Percentiles rank a stretch among this genome's conserved stretches.
Evolutionary conservation across 108 stramenopile genomes (phyloP).

Genomic region (Skeletonema marinoi): DNA sequence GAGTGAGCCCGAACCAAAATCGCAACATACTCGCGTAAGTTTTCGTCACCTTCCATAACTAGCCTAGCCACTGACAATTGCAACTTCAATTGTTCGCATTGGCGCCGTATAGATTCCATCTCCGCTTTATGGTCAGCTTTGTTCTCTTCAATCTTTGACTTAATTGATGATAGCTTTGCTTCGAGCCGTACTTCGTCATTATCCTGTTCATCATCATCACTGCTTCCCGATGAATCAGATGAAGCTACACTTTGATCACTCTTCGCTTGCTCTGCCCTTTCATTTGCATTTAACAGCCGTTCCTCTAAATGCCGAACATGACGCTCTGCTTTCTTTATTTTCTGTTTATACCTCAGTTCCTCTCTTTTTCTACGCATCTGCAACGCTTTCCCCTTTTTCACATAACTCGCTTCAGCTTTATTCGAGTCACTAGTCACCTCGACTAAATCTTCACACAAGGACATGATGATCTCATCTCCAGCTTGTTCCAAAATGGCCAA

Average conservation of each 20-base stretch:
- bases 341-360: conserved; percentile 16
- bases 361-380: conserved; percentile 27
- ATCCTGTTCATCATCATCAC: conserved; percentile 35
- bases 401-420: conserved; percentile 44
- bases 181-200: conserved; percentile 44
- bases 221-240: conserved; percentile 19
- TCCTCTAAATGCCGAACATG: conserved; percentile 33
- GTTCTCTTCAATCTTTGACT: conserved; percentile 42
- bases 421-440: conserved; percentile 44
- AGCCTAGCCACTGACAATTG: conserved; percentile 40
- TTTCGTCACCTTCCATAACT: conserved; percentile 56
- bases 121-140: conserved; percentile 34
- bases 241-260: conserved; percentile 7
- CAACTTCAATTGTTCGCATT: conserved; percentile 50
- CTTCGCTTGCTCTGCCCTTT: not conserved
- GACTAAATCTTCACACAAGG: conserved; percentile 46
- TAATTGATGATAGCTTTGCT: conserved; percentile 35
- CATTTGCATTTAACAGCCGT: conserved; percentile 16
- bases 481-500: conserved; percentile 42
- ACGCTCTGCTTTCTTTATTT: conserved; percentile 29
- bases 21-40: conserved; percentile 44
- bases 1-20: conserved; percentile 31
- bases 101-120: conserved; percentile 43
- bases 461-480: conserved; percentile 52
- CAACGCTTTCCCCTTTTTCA: conserved; percentile 45